A percentile compares a stretch with the other conserved stretches of the same genome.
Conservation (phyloP, 768 basidiomycete genomes). For the Kondoa malvinella region DNA sequence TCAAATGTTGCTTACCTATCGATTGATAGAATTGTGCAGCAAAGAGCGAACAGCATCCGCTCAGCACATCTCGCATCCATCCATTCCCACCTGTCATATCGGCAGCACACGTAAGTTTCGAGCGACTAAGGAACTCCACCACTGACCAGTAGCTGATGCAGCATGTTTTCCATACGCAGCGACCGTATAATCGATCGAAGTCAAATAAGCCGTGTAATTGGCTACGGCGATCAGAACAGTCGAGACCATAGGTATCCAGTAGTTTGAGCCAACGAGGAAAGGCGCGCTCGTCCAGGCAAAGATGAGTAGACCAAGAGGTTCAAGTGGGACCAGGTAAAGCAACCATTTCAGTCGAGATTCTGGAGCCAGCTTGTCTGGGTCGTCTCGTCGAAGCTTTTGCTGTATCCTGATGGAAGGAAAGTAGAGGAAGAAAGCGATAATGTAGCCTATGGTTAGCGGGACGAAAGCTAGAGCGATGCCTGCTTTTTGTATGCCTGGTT, state of each 20-base stretch:
- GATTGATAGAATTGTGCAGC: too few species aligned
- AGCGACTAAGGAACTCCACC: too few species aligned
- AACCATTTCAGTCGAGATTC: not conserved
- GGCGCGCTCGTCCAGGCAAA: not conserved
- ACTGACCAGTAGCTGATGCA: too few species aligned
- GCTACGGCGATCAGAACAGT: not conserved
- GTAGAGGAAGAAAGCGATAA: not conserved
- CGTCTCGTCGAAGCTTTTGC: not conserved
- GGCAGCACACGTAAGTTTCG: too few species aligned
- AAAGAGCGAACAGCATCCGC: too few species aligned
- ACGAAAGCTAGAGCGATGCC: not conserved
- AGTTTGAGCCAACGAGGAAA: not conserved
- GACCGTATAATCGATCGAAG: not conserved
- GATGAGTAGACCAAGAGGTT: not conserved
- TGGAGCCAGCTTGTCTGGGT: not conserved
- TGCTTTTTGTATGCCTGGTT: not conserved
- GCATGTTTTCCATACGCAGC: not conserved
- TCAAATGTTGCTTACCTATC: too few species aligned
- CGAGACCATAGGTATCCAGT: not conserved
- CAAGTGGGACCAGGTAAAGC: not conserved
- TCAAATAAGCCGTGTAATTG: not conserved
- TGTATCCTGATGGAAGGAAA: not conserved
- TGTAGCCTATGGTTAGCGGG: not conserved
- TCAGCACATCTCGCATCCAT: too few species aligned
- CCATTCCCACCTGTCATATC: too few species aligned